These are phyloP conservation scores for Huntiella abstrusa DNA, from an alignment of 2,329 filamentous ascomycete genomes.

Conservation along the genomic window DNA sequence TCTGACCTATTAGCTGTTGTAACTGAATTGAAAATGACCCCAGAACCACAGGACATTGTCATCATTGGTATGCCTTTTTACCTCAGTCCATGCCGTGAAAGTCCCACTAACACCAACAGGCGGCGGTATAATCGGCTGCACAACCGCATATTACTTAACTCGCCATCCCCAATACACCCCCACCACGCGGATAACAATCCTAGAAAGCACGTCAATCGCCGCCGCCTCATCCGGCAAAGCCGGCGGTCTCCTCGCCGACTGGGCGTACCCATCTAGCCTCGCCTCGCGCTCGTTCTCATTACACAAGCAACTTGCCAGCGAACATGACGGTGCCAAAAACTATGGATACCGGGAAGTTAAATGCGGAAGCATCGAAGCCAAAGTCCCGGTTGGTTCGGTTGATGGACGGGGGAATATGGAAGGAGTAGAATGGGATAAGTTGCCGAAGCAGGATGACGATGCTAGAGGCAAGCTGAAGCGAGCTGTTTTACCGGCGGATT, in stretches of 20 bases:
- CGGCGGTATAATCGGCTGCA: slow-evolving; percentile 82
- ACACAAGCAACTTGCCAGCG: slow-evolving; percentile 65
- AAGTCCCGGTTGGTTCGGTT: slow-evolving; percentile 16
- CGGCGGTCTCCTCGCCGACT: slow-evolving; percentile 72
- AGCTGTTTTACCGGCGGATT: slow-evolving; percentile 49
- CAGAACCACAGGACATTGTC: slow-evolving; percentile 21
- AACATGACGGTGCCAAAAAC: slow-evolving; percentile 55
- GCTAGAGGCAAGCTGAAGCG: slow-evolving; percentile 30
- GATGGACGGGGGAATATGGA: background rate
- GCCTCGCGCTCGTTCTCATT: slow-evolving; percentile 73
- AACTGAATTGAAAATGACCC: no score
- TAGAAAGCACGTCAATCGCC: slow-evolving; percentile 74
- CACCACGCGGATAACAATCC: slow-evolving; percentile 60
- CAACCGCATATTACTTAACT: slow-evolving; percentile 79
- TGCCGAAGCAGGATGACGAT: slow-evolving; percentile 38
- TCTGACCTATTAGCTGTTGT: no score
- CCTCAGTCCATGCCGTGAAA: background rate
- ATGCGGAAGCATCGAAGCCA: slow-evolving; percentile 41
- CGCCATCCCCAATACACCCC: slow-evolving; percentile 66
- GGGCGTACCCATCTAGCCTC: slow-evolving; percentile 74
- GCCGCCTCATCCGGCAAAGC: slow-evolving; percentile 91
- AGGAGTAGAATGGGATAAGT: slow-evolving; percentile 22
- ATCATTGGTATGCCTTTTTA: slow-evolving; percentile 24
- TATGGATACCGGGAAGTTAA: slow-evolving; percentile 77
- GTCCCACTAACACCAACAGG: slow-evolving; percentile 28